These are phyloP conservation scores for Aspergillus nanangensis DNA, from an alignment of 495 filamentous ascomycete species.

Conservation along the genomic window DNA sequence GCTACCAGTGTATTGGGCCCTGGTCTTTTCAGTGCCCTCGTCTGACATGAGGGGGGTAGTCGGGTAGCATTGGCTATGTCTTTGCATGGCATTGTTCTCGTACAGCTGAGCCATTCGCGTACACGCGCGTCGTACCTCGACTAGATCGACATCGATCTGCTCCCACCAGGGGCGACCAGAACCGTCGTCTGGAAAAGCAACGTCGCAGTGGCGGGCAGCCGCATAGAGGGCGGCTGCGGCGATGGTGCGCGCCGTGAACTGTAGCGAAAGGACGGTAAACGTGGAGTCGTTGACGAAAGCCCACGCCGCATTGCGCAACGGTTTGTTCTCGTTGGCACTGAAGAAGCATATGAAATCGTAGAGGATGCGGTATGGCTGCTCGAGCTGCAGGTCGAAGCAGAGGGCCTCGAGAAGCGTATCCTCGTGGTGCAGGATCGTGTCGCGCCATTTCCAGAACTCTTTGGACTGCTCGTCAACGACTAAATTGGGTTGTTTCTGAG, in stretches of 20 bases:
- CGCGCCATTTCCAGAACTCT: conserved; percentile 95
- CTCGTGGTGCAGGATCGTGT: conserved; percentile 86
- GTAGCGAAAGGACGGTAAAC: conserved; percentile 79
- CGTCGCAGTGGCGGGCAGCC: conserved; percentile 62
- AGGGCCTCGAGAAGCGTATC: conserved; percentile 85
- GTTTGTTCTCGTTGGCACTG: conserved; percentile 64
- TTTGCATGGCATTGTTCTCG: conserved; percentile 56
- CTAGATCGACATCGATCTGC: conserved; percentile 56
- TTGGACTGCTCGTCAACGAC: conserved; percentile 91
- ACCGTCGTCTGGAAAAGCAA: conserved; percentile 68
- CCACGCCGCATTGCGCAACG: conserved; percentile 79
- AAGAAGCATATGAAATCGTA: conserved; percentile 72
- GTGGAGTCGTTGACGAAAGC: conserved; percentile 87
- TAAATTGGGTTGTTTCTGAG: conserved; percentile 85
- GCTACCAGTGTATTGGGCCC: conserved; percentile 24
- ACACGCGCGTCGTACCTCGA: conserved; percentile 61
- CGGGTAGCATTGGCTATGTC: conserved; percentile 40
- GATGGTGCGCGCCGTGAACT: conserved; percentile 72
- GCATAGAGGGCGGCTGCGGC: conserved; percentile 85
- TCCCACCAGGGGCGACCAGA: conserved; percentile 87
- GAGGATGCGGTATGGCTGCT: conserved; percentile 76
- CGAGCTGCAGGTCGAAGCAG: conserved; percentile 89
- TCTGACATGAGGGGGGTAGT: conserved; percentile 27
- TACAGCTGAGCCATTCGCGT: conserved; percentile 72
- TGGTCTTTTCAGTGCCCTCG: conserved; percentile 27